phyloP scores from a whole-genome alignment of 805 yeast species.

The Saccharomycopsis fodiens region DNA sequence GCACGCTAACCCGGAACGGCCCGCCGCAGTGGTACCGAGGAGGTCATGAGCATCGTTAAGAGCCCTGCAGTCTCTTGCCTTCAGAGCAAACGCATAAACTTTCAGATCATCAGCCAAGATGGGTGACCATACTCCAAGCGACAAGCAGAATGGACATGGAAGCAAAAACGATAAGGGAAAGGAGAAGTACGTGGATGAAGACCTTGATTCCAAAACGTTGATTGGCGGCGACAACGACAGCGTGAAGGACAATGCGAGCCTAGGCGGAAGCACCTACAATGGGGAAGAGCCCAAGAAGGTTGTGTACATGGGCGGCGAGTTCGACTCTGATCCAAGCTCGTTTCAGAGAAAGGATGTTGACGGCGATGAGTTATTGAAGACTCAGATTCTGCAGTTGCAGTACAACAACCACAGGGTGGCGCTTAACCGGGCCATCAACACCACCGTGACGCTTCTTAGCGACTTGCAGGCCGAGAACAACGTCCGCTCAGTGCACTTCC shows the following conservation, averaged over 20 bases:
- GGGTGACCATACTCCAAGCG: too few relatives aligned
- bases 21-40: too few relatives aligned
- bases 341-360: conserved; percentile 1
- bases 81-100: too few relatives aligned
- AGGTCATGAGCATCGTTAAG: too few relatives aligned
- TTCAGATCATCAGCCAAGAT: too few relatives aligned
- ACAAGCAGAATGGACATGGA: not conserved
- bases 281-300: conserved; percentile 14
- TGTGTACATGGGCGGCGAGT: conserved; percentile 11
- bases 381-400: conserved; percentile 64
- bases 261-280: conserved; percentile 10
- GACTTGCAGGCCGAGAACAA: conserved; percentile 51
- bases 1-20: too few relatives aligned
- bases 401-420: conserved; percentile 67
- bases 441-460: conserved; percentile 41
- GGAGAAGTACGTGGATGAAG: not conserved
- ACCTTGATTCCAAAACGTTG: not conserved
- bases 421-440: conserved; percentile 52
- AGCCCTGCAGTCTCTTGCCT: too few relatives aligned
- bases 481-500: conserved; percentile 55
- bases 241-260: not conserved
- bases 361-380: conserved; percentile 24
- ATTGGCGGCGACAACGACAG: not conserved
- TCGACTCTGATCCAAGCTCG: conserved; percentile 3
- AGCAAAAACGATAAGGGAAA: not conserved